Evolutionary conservation across 192 early-diverging fungal genomes (phyloP), one percentile per base, ranked within the genome.

Genomic region (Anaeromyces robustus): DNA sequence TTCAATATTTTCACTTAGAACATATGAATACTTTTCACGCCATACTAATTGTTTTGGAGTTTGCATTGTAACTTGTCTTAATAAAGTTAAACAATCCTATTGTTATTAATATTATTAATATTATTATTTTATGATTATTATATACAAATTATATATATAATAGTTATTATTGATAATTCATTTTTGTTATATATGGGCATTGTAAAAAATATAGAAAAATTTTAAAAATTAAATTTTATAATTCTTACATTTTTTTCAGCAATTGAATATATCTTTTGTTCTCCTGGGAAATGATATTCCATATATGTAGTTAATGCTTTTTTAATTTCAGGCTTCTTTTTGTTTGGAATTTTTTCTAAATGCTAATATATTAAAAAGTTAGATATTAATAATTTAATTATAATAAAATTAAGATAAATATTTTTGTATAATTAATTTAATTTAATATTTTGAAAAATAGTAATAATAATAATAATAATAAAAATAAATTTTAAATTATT

Each of bases 1-100:
- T 43, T 88, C 89, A 22, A 93, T 87, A n/a, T 82, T 77, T 19
- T 99, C 96, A 19, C 92, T 92, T 34, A 98, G 78, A 83, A 99
- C 85, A 84, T 99, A 99, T 17, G 95, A 90, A 79, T 94, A 92
- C 26, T 89, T 86, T 79, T 97, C 94, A 77, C 97, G 88, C 96
- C 97, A 98, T 29, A 85, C 86, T 80, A 96, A 85, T 41, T 89
- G 86, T 83, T 93, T 92, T 31, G 96, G 95, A 77, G 89, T 84
- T 78, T 94, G 94, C 30, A 90, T 88, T 13, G 95, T 90, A 68
- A 99, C 86, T 83, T 89, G 89, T 29, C 97, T 92, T 78, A 96
- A 83, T 26, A 93, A 86, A 77, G 89, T 89, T 79, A 94, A 83
- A 14, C 86, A 82, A 34, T 94, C 97, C 83, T 78, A 79, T 79